Evolutionary conservation across 176 grass and related monocot genomes (phyloP).

Genomic region (Zea mays): DNA sequence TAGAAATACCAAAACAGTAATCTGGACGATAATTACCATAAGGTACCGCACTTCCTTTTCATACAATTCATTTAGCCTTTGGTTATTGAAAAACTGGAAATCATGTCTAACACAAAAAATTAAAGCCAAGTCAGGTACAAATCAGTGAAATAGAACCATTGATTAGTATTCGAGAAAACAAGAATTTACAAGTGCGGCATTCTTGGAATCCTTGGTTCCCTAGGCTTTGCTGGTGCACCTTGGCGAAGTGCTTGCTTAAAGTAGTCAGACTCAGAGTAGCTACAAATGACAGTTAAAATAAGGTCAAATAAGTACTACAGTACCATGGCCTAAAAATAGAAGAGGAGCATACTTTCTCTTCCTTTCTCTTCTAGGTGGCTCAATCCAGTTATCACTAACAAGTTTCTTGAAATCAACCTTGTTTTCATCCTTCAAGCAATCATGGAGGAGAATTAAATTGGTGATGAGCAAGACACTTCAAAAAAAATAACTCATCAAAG

Average conservation of each 20-base stretch:
- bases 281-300: constrained; percentile 38
- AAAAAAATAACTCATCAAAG: constrained; percentile 10
- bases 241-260: constrained; percentile 98
- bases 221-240: constrained; percentile 81
- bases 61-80: constrained; percentile 89
- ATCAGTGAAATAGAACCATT: background rate
- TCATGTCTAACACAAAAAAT: constrained; percentile 64
- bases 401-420: constrained; percentile 94
- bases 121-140: constrained; percentile 20
- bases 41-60: constrained; percentile 99
- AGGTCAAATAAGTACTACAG: constrained; percentile 15
- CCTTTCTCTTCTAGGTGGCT: constrained; percentile 93
- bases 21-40: constrained; percentile 55
- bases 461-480: background rate
- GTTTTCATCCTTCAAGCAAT: constrained; percentile 83
- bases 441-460: constrained; percentile 11
- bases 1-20: constrained; percentile 5
- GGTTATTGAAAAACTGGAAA: constrained; percentile 98
- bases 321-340: background rate
- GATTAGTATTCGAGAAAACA: background rate
- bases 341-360: constrained; percentile 65
- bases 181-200: constrained; percentile 89
- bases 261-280: constrained; percentile 94
- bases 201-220: constrained; percentile 84
- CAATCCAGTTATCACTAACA: constrained; percentile 90